Evolutionary conservation across 2,329 filamentous ascomycete genomes (phyloP).

Genomic region (Colletotrichum chlorophyti): DNA sequence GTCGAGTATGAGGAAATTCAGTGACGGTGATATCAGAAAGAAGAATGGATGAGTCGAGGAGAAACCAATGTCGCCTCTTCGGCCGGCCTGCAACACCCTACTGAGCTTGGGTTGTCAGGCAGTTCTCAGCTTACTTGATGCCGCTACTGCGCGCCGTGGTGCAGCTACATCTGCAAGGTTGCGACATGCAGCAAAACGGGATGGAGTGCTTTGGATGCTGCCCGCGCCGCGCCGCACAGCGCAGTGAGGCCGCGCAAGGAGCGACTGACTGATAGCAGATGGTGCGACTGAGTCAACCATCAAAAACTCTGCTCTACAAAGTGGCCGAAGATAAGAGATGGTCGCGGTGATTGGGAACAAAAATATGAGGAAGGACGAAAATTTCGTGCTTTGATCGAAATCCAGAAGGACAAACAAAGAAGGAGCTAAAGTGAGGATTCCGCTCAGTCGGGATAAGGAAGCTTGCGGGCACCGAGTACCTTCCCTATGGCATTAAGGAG

Average conservation of each 20-base stretch:
- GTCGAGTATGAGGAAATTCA: background rate
- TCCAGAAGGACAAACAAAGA: too few species aligned
- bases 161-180: conserved; percentile 5
- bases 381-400: too few species aligned
- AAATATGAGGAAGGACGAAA: too few species aligned
- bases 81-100: background rate
- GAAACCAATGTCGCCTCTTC: background rate
- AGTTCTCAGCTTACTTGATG: conserved; percentile 1
- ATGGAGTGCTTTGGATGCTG: background rate
- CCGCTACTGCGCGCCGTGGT: conserved; percentile 12
- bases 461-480: background rate
- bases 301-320: too few species aligned
- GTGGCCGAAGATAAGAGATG: too few species aligned
- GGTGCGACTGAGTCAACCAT: too few species aligned
- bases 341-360: too few species aligned
- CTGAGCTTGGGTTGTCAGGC: background rate
- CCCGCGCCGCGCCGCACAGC: background rate
- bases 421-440: too few species aligned
- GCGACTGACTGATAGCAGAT: too few species aligned
- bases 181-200: background rate
- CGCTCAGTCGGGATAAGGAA: background rate
- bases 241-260: too few species aligned
- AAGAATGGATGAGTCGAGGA: background rate
- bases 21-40: background rate
- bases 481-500: too few species aligned